Evolutionary conservation across 352 stramenopile species (phyloP).

Genomic region (Phytophthora megakarya): DNA sequence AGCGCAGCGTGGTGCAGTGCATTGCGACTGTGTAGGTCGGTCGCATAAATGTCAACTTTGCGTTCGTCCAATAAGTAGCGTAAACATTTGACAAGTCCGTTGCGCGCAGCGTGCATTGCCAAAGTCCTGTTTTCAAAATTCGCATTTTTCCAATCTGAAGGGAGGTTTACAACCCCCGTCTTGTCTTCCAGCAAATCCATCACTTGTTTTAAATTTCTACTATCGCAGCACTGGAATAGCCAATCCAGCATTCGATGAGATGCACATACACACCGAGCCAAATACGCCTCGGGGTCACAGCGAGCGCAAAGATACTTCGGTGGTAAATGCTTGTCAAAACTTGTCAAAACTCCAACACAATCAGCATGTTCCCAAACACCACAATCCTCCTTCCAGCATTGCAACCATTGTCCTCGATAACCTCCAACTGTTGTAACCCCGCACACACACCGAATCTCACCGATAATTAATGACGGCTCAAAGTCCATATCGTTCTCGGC

Average conservation of each 20-base stretch:
- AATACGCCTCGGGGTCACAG: constrained; percentile 49
- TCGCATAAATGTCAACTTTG: constrained; percentile 55
- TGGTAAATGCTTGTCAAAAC: constrained; percentile 15
- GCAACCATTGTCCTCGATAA: constrained; percentile 71
- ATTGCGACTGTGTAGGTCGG: constrained; percentile 54
- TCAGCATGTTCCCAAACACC: constrained; percentile 73
- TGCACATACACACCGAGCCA: constrained; percentile 31
- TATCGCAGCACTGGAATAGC: constrained; percentile 75
- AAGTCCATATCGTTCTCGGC: constrained; percentile 26
- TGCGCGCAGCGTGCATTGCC: constrained; percentile 55
- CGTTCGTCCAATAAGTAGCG: constrained; percentile 47
- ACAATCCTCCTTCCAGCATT: constrained; percentile 71
- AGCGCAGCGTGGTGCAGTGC: constrained; percentile 58
- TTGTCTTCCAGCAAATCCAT: constrained; percentile 51
- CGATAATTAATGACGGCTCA: constrained; percentile 32
- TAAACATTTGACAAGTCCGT: constrained; percentile 46
- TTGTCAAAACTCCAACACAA: constrained; percentile 60
- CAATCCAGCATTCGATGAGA: constrained; percentile 47
- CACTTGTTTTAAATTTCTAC: constrained; percentile 54
- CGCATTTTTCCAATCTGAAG: constrained; percentile 42
- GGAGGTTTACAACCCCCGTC: constrained; percentile 26
- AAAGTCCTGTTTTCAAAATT: constrained; percentile 44
- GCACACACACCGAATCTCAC: constrained; percentile 65
- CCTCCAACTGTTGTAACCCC: constrained; percentile 46
- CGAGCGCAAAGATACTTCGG: constrained; percentile 52